Evolutionary conservation across 108 stramenopile species (phyloP), one percentile per base, ranked within the genome.

Genomic region (Poteriospumella lacustris): DNA sequence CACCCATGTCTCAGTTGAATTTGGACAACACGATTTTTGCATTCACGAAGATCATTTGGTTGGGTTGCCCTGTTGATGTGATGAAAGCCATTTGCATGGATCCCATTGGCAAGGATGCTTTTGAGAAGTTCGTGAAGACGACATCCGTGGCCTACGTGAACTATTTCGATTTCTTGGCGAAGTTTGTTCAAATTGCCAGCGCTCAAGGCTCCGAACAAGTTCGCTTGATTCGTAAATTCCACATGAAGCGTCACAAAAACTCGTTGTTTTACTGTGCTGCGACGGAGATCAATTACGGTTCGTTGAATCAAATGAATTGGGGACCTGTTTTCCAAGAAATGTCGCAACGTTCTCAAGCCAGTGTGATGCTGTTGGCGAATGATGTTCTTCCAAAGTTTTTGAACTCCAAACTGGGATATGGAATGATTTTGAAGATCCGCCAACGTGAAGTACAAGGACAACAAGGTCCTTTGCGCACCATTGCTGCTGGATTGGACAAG

Each of bases 1-100:
- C 19, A 12, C 36, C 42, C 28, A 12, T n/a, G 70, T 43, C 77
- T 1, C n/a, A 67, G 15, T 24, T 81, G 42, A 78, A 81, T 62
- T 81, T 69, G 42, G 77, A 78, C 58, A 64, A 77, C 68, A 78
- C 81, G 19, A 68, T 81, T 2, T 68, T 78, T 24, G 3, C 76
- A 33, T 81, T 81, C 64, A 81, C 81, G 1, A 58, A 52, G 38
- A 81, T 78, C 24, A 78, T 81, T 76, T 81, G 81, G 81, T 43
- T 78, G 38, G 62, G 56, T 40, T 56, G 67, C 33, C 67, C 76
- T n/a, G 44, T 31, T 26, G 1, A 28, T 43, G 75, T 58, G 26
- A 47, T 80, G 0, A 2, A 73, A 24, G 79, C 75, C 9, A 38
- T 80, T 26, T 73, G 43, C 40, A 43, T 58, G 15, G 79, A 80